phyloP scores from a whole-genome alignment of 164 flowering plant genomes.

The Warburgia ugandensis region DNA sequence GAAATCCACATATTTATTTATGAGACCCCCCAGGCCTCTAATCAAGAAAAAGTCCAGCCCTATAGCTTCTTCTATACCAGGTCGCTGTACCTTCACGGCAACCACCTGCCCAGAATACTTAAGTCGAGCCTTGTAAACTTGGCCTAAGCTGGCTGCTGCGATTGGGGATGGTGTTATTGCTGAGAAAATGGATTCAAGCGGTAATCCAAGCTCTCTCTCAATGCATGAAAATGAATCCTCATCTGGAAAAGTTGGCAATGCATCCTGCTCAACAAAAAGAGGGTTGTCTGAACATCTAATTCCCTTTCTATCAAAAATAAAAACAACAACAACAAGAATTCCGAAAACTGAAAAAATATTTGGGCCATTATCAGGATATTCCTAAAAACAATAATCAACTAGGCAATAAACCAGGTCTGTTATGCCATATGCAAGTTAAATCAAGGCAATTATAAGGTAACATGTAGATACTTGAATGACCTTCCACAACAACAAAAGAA shows the following conservation, averaged over 20 bases:
- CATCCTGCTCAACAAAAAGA: constrained; percentile 48
- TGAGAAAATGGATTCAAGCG: constrained; percentile 73
- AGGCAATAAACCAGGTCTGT: too few species aligned
- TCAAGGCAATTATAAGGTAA: too few species aligned
- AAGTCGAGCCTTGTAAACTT: constrained; percentile 92
- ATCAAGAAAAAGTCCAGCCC: constrained; percentile 87
- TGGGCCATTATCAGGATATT: neutral
- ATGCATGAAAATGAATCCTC: constrained; percentile 83
- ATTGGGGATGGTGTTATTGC: constrained; percentile 79
- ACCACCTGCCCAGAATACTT: constrained; percentile 68
- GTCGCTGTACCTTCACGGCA: constrained; percentile 97
- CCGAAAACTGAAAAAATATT: too few species aligned
- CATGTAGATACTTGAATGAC: too few species aligned
- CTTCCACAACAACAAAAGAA: too few species aligned
- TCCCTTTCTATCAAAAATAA: neutral
- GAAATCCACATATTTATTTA: constrained; percentile 76
- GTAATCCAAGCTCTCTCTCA: constrained; percentile 65
- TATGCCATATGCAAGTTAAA: too few species aligned
- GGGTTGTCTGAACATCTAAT: constrained; percentile 2
- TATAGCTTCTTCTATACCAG: constrained; percentile 86
- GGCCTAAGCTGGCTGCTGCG: constrained; percentile 99
- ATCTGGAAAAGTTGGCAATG: constrained; percentile 92
- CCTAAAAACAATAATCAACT: too few species aligned
- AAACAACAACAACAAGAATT: too few species aligned
- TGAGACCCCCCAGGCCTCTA: constrained; percentile 66